Base-by-base conservation (phyloP, 1,284 basidiomycete species). In the Microbotryum lychnidis-dioicae region DNA sequence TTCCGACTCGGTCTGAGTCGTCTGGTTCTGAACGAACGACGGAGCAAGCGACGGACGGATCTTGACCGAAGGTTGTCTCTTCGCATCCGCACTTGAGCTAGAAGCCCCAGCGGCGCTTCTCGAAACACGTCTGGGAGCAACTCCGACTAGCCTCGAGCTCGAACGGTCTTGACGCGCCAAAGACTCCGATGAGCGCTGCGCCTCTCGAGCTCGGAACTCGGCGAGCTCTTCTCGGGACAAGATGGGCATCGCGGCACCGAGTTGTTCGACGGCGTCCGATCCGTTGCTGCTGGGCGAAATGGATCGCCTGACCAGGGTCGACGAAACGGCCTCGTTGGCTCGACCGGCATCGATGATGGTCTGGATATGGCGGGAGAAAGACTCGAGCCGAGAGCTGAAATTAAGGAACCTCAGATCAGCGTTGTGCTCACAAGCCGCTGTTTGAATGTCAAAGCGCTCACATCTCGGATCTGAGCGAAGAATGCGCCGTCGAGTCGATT, bases 271-370 rank as follows among this genome's bases (percentile, higher is more conserved):
- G 37, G 37, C 37, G 37, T 42, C 37, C 14, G 37, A 42, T 12
- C 37, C 37, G 37, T 16, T 42, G 37, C 37, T 42, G 16, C 37
- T 16, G 37, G 37, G 37, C 37, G 37, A 42, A 18, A 42, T 42
- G 3, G 37, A 42, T 16, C 37, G 37, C 37, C 37, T 42, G 16
- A 18, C 37, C 14, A 42, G 18, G 12, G 37, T 16, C 14, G 37
- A 42, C 37, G 16, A 42, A 14, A 42, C 37, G 37, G 37, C 37
- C 16, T 42, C 37, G 37, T 42, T 42, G n/a, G 16, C 20, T 27
- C 58, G 60, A n/a, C 52, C 50, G 3, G 56, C 48, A 2, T 61
- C 64, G 33, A 66, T 54, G 29, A 61, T 56, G 49, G 56, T 54
- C 45, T 54, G 50, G 4, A 64, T 53, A 8, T 58, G 56, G 1